Base-by-base conservation (phyloP, 768 basidiomycete genomes). In the Porpolomopsis calyptriformis region DNA sequence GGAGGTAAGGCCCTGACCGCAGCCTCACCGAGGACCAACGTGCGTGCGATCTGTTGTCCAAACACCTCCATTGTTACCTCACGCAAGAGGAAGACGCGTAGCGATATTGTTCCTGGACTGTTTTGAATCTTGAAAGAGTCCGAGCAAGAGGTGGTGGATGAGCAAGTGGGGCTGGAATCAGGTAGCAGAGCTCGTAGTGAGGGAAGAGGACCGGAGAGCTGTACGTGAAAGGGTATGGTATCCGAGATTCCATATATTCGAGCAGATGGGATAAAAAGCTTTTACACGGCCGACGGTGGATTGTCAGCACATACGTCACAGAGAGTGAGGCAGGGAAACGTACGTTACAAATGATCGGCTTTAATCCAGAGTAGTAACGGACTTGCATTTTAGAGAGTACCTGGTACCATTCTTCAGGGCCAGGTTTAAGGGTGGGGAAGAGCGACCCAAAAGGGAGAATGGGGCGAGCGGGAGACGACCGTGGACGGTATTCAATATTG, bases 401-500 rank as follows among this genome's bases (percentile, higher is more conserved):
- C 57, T 72, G 81, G 55, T 60, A 66, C 78, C 80, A 85, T 55
- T 84, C 82, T 55, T 82, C 82, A 6, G 82, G 81, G 3, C 70
- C 64, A 0, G 68, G 63, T 57, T 83, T 83, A 46, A 85, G 58
- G 2, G 73, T 71, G 0, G 73, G 71, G 49, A 80, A 68, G 55
- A 84, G 78, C 20, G 69, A 61, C 0, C 69, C 62, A 10, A 62
- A 62, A 1, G 67, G 58, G 10, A 76, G 55, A 31, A 80, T 74
- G 2, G 81, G 76, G 10, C 72, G 66, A 44, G 67, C 65, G 0
- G 82, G 71, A n/a, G 77, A 71, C 40, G 69, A 69, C 37, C 72
- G 72, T 6, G 80, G 81, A 34, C 49, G 52, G 50, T 82, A 82
- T 4, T 58, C 57, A 45, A 84, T 66, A 1, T 72, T 73, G 2